Evolutionary conservation across 1,284 basidiomycete genomes (phyloP).

Genomic region (Apiotrichum mycotoxinovorans): DNA sequence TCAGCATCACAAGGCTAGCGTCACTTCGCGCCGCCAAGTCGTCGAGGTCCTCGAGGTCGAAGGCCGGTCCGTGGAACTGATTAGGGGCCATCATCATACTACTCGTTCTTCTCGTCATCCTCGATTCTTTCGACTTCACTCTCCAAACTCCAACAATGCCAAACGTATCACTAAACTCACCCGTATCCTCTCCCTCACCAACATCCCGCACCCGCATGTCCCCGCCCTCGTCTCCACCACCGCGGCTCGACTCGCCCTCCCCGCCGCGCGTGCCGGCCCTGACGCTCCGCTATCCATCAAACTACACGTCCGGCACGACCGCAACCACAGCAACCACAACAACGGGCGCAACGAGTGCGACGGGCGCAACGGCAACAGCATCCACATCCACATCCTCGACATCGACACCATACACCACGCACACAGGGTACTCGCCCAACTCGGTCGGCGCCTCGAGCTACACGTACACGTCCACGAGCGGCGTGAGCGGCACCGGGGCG

Average conservation of each 20-base stretch:
- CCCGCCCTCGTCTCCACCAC: conserved; percentile 17
- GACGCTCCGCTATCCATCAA: not conserved
- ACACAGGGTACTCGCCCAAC: not conserved
- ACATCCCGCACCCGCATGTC: not conserved
- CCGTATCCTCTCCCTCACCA: not conserved
- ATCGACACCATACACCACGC: not conserved
- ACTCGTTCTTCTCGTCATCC: too few species aligned
- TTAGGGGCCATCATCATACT: too few species aligned
- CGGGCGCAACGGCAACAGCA: not conserved
- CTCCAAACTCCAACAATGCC: conserved; percentile 1
- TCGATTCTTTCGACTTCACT: too few species aligned
- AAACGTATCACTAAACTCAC: conserved; percentile 1
- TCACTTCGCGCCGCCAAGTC: too few species aligned
- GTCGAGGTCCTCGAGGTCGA: too few species aligned
- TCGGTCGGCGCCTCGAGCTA: not conserved
- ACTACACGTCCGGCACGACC: not conserved
- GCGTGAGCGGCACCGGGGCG: too few species aligned
- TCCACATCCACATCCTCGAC: not conserved
- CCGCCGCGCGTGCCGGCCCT: not conserved
- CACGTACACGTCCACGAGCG: not conserved
- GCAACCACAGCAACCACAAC: not conserved
- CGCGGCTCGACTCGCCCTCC: conserved; percentile 35
- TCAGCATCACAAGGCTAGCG: too few species aligned
- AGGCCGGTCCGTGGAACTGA: too few species aligned
- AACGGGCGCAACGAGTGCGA: not conserved